A percentile compares a stretch with the other conserved stretches of the same genome.
Evolutionary conservation across 495 filamentous ascomycete genomes (phyloP).

Genomic region (Podospora comata): DNA sequence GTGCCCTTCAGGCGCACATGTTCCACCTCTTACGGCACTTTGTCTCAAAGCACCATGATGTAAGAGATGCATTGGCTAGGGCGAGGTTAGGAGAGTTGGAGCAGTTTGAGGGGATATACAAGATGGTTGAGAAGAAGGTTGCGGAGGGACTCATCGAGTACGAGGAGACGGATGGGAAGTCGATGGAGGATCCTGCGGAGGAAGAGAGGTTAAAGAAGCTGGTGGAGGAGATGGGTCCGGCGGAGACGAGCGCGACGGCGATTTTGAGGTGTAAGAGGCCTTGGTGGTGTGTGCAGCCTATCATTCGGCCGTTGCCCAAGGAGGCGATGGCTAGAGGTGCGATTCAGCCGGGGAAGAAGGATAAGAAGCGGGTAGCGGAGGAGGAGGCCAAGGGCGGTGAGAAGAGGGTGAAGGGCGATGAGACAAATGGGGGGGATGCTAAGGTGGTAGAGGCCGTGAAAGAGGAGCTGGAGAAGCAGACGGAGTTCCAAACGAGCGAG

Average conservation of each 20-base stretch:
- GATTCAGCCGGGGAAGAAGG: slow-evolving; percentile 60
- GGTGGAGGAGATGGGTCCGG: slow-evolving; percentile 19
- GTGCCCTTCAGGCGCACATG: slow-evolving; percentile 85
- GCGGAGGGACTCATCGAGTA: slow-evolving; percentile 73
- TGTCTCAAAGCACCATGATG: slow-evolving; percentile 68
- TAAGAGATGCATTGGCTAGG: slow-evolving; percentile 75
- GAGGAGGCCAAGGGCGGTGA: slow-evolving; percentile 16
- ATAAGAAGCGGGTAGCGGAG: slow-evolving; percentile 37
- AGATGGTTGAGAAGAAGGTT: slow-evolving; percentile 60
- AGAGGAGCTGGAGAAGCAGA: slow-evolving; percentile 26
- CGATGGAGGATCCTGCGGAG: slow-evolving; percentile 45
- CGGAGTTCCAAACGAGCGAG: slow-evolving; percentile 27
- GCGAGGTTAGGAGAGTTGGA: slow-evolving; percentile 60
- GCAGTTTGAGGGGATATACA: slow-evolving; percentile 65
- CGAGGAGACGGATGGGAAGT: slow-evolving; percentile 49
- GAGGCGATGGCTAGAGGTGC: slow-evolving; percentile 82
- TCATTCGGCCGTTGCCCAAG: slow-evolving; percentile 81
- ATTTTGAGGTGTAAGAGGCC: slow-evolving; percentile 71
- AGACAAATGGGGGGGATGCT: slow-evolving; percentile 6
- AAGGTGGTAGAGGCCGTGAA: slow-evolving; percentile 19
- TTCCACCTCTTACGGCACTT: slow-evolving; percentile 88
- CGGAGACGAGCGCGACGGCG: slow-evolving; percentile 61
- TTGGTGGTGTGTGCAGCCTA: slow-evolving; percentile 92
- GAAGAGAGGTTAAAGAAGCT: slow-evolving; percentile 20
- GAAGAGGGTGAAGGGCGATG: slow-evolving; percentile 13